phyloP scores from a whole-genome alignment of 345 rosid species.

The Euphorbia lathyris region DNA sequence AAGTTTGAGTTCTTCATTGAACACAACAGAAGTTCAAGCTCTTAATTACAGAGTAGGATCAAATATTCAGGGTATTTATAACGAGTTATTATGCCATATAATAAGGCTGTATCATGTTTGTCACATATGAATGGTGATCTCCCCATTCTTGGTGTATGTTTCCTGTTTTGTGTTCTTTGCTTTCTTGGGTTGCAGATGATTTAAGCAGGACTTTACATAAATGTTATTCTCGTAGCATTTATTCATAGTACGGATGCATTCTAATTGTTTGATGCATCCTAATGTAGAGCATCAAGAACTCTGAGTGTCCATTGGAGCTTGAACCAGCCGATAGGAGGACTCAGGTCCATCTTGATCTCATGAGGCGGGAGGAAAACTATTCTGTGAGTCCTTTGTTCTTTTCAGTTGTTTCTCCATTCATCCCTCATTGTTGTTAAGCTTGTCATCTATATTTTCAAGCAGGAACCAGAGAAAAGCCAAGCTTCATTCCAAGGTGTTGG shows the following conservation, averaged over 20 bases:
- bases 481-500: conserved; percentile 47
- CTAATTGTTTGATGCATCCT: conserved; percentile 9
- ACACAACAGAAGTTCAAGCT: background rate
- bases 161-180: background rate
- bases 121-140: background rate
- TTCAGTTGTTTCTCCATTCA: background rate
- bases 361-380: conserved; percentile 66
- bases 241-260: conserved; percentile 1
- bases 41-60: background rate
- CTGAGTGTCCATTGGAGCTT: conserved; percentile 84
- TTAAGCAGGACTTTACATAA: background rate
- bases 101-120: background rate
- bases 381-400: conserved; percentile 33
- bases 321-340: conserved; percentile 58
- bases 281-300: conserved; percentile 68
- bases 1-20: too few relatives aligned
- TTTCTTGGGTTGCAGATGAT: background rate
- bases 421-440: background rate
- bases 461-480: conserved; percentile 53
- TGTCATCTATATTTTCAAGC: conserved; percentile 4
- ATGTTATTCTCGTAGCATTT: background rate
- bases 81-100: too few relatives aligned
- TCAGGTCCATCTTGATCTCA: conserved; percentile 64
- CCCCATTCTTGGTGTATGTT: background rate
- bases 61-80: background rate